phyloP scores from a whole-genome alignment of 345 rosid genomes.

The Trapa incisa region DNA sequence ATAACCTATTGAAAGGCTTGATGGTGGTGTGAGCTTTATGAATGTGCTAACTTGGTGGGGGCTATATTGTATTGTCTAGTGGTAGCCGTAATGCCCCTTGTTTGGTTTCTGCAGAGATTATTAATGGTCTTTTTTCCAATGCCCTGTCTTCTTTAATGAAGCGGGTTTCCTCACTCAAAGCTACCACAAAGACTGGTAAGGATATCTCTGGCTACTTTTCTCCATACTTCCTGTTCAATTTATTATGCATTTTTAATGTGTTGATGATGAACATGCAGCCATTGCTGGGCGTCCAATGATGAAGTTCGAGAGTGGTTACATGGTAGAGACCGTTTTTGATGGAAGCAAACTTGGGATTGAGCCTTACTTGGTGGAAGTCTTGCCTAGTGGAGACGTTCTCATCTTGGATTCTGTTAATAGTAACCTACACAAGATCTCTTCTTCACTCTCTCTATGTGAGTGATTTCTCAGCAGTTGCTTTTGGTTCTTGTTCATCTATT shows the following conservation, averaged over 20 bases:
- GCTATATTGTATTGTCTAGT: not conserved
- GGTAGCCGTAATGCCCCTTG: constrained; percentile 4
- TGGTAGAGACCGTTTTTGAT: constrained; percentile 92
- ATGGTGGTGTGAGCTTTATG: not conserved
- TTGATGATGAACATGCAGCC: constrained; percentile 25
- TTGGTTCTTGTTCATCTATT: not conserved
- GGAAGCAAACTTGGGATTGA: constrained; percentile 96
- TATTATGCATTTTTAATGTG: not conserved
- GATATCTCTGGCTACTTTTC: too few species aligned
- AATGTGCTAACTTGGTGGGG: not conserved
- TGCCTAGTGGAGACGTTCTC: constrained; percentile 65
- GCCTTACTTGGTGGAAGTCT: constrained; percentile 68
- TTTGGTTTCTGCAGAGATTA: constrained; percentile 51
- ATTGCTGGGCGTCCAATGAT: constrained; percentile 78
- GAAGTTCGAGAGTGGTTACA: constrained; percentile 86
- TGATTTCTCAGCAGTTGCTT: constrained; percentile 3
- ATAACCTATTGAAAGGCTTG: not conserved
- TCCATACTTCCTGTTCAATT: not conserved
- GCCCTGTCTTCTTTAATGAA: constrained; percentile 58
- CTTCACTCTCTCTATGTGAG: constrained; percentile 86
- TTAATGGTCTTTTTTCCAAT: constrained; percentile 62
- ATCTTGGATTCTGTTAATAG: constrained; percentile 85
- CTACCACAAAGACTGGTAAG: constrained; percentile 77
- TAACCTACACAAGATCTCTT: constrained; percentile 79
- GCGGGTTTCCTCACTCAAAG: constrained; percentile 87